Conservation (phyloP, 2,329 filamentous ascomycete genomes). For the Coccinonectria pachysandricola region DNA sequence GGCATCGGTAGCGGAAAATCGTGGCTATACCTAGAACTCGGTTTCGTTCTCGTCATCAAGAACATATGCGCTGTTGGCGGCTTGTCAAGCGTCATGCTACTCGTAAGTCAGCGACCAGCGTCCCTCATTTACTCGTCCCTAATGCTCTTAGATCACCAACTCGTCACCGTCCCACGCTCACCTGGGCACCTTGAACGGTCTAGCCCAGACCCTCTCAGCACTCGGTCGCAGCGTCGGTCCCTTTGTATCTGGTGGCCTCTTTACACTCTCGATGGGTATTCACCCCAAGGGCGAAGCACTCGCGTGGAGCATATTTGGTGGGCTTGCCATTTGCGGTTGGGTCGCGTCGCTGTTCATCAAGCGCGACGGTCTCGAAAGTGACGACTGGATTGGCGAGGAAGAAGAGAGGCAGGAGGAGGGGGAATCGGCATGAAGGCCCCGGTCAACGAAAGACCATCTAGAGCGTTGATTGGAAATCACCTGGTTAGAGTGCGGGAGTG, state of each 20-base stretch:
- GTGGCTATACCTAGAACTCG: slow-evolving; percentile 76
- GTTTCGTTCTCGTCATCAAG: slow-evolving; percentile 70
- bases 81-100: slow-evolving; percentile 74
- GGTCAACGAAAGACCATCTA: no score
- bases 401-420: no score
- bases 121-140: slow-evolving; percentile 1
- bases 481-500: no score
- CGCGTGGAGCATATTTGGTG: slow-evolving; percentile 80
- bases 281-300: slow-evolving; percentile 73
- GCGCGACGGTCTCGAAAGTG: slow-evolving; percentile 50
- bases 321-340: slow-evolving; percentile 72
- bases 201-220: slow-evolving; percentile 88
- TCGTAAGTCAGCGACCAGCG: slow-evolving; percentile 44
- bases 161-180: slow-evolving; percentile 78
- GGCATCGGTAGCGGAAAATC: slow-evolving; percentile 51
- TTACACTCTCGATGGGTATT: slow-evolving; percentile 65
- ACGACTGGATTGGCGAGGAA: slow-evolving; percentile 38
- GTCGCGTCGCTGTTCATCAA: slow-evolving; percentile 68
- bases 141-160: slow-evolving; percentile 65
- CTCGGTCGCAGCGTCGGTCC: slow-evolving; percentile 82
- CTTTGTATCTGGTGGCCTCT: slow-evolving; percentile 77
- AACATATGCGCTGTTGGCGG: slow-evolving; percentile 85
- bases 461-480: no score
- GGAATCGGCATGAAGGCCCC: no score
- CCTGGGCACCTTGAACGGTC: slow-evolving; percentile 81